Base-by-base conservation (phyloP, 2,329 filamentous ascomycete species). In the Corinectria fuckeliana region DNA sequence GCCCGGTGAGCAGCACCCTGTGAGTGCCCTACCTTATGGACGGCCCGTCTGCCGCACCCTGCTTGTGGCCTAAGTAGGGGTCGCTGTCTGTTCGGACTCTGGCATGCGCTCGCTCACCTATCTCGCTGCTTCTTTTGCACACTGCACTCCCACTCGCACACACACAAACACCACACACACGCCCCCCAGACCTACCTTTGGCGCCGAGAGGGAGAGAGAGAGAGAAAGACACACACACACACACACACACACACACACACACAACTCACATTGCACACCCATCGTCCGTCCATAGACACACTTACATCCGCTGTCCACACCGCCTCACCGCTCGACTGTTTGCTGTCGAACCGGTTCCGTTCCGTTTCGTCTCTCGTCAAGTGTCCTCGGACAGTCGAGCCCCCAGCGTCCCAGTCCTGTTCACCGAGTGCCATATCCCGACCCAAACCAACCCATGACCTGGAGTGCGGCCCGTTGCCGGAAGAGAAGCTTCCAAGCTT, bases 381-480 rank as follows among this genome's bases (percentile, higher is more conserved):
- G n/a, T 62, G 45, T 48, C 62, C 50, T 30, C 58, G 63, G 59
- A 55, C 60, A 67, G 65, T 65, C 52, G 64, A 66, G 58, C 52
- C 48, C 50, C 62, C 63, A 60, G 56, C 59, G 57, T 58, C 61
- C 63, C 41, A 58, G 63, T 60, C 63, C 41, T 56, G 63, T 60
- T 69, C 68, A 69, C 68, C 63, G 63, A 69, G 68, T 70, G 68
- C 68, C 68, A 70, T 68, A 68, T 70, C 66, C 67, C 63, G 62
- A 59, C 41, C 58, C 56, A 64, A 64, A 58, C 64, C 65, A 64
- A 58, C 64, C 65, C 67, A 69, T 69, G 67, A 69, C 67, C 65
- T 65, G 50, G 54, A 59, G 32, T 50, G 54, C 58, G 53, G 53
- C 62, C 58, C 58, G 60, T 69, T 66, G 59, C 67, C 50, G 55